Evolutionary conservation across 140 eudicot species (phyloP).

Genomic region (Senecio squalidus): DNA sequence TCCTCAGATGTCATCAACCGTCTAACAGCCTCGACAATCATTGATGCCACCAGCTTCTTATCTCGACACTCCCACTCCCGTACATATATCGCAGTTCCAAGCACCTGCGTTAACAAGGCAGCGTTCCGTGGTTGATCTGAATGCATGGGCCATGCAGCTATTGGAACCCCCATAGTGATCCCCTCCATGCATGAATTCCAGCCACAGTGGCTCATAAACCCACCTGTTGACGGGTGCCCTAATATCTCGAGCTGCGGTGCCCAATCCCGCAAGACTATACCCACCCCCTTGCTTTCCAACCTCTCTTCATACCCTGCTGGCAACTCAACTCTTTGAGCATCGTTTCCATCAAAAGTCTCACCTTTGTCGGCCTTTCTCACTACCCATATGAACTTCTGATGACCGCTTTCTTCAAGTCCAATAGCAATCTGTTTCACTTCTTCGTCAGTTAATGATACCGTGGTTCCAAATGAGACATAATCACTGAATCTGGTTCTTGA

Average conservation of each 20-base stretch:
- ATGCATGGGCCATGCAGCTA: constrained; percentile 58
- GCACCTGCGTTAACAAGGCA: constrained; percentile 25
- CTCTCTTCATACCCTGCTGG: constrained; percentile 57
- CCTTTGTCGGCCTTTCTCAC: constrained; percentile 60
- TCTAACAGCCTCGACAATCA: constrained; percentile 22
- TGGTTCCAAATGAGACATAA: constrained; percentile 59
- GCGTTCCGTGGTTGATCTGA: constrained; percentile 58
- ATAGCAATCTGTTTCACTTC: constrained; percentile 37
- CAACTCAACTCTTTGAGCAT: constrained; percentile 20
- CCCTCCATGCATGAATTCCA: constrained; percentile 55
- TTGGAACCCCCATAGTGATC: constrained; percentile 49
- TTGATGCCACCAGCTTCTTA: constrained; percentile 22
- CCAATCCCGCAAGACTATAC: constrained; percentile 51
- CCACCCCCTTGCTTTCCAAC: constrained; percentile 25
- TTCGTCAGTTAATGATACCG: constrained; percentile 33
- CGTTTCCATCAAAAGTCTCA: constrained; percentile 28
- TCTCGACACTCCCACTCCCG: constrained; percentile 26
- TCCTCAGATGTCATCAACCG: constrained; percentile 33
- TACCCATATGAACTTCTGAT: constrained; percentile 56
- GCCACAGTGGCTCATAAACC: constrained; percentile 53
- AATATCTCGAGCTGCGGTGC: constrained; percentile 53
- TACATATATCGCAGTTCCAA: constrained; percentile 26
- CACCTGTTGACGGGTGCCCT: constrained; percentile 37
- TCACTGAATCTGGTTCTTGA: constrained; percentile 39
- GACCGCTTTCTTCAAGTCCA: constrained; percentile 54